Conservation (phyloP, 768 basidiomycete genomes). For the Cyclocybe aegerita region DNA sequence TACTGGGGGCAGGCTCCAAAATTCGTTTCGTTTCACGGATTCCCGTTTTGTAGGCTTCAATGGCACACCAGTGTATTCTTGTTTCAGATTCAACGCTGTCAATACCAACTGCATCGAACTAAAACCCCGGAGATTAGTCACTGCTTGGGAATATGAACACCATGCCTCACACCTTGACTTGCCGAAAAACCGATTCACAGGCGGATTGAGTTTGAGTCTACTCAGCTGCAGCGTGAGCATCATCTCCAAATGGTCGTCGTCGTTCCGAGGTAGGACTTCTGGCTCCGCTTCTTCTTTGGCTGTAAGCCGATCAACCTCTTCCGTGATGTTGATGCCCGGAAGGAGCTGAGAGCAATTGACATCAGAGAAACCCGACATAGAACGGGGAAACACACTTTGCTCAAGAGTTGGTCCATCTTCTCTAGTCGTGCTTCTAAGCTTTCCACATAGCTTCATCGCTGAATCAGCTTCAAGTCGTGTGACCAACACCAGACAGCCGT, state of each 20-base stretch:
- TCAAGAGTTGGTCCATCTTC: conserved; percentile 63
- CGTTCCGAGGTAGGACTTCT: conserved; percentile 30
- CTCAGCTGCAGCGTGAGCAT: conserved; percentile 31
- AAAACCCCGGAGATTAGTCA: background rate
- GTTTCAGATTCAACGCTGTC: conserved; percentile 56
- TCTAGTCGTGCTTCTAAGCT: conserved; percentile 60
- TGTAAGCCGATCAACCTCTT: conserved; percentile 48
- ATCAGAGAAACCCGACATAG: background rate
- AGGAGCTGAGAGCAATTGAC: conserved; percentile 22
- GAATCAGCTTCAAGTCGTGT: conserved; percentile 30
- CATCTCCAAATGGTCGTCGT: conserved; percentile 27
- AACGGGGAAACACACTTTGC: conserved; percentile 37
- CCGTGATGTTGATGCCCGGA: conserved; percentile 63
- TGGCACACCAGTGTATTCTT: conserved; percentile 44
- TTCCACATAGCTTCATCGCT: conserved; percentile 51
- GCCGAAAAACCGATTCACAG: conserved; percentile 45
- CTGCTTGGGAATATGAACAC: background rate
- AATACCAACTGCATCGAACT: conserved; percentile 54
- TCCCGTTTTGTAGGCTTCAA: conserved; percentile 20
- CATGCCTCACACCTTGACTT: conserved; percentile 35
- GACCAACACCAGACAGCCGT: conserved; percentile 10
- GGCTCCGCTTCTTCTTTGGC: conserved; percentile 38
- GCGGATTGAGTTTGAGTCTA: conserved; percentile 36
- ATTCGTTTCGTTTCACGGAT: conserved; percentile 40
- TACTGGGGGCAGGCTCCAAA: conserved; percentile 50